These are phyloP conservation scores for Euphorbia lathyris DNA, from an alignment of 345 rosid genomes.

Conservation along the genomic window DNA sequence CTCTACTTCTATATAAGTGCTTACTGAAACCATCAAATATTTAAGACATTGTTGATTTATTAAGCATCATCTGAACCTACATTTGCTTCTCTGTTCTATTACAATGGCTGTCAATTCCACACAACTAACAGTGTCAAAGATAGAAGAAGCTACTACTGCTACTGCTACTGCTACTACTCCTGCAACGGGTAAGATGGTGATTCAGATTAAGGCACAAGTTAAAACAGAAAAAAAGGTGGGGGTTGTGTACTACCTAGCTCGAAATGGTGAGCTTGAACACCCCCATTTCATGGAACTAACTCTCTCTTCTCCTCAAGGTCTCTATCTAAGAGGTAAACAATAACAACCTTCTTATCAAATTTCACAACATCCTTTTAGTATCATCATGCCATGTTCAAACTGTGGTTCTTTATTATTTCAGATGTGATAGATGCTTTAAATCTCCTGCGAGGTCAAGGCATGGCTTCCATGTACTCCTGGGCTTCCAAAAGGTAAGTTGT, in stretches of 20 bases:
- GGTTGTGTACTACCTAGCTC: constrained; percentile 18
- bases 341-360: not conserved
- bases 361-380: not conserved
- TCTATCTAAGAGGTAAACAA: constrained; percentile 14
- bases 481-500: constrained; percentile 19
- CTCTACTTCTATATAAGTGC: not conserved
- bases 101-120: constrained; percentile 26
- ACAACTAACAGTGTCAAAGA: too few relatives aligned
- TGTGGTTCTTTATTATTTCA: not conserved
- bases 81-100: not conserved
- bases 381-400: not conserved
- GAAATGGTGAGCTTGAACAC: constrained; percentile 21
- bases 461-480: constrained; percentile 21
- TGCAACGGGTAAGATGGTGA: constrained; percentile 23
- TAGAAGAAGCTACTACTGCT: too few relatives aligned
- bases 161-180: too few relatives aligned
- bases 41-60: not conserved
- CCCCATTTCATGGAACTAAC: constrained; percentile 25
- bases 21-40: not conserved
- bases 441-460: constrained; percentile 24
- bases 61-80: not conserved
- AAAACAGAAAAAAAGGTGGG: constrained; percentile 20
- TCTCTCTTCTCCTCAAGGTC: constrained; percentile 19
- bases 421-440: constrained; percentile 20
- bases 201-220: constrained; percentile 26